phyloP scores from a whole-genome alignment of 805 yeast genomes.

The Diddensiella caesifluorescens region DNA sequence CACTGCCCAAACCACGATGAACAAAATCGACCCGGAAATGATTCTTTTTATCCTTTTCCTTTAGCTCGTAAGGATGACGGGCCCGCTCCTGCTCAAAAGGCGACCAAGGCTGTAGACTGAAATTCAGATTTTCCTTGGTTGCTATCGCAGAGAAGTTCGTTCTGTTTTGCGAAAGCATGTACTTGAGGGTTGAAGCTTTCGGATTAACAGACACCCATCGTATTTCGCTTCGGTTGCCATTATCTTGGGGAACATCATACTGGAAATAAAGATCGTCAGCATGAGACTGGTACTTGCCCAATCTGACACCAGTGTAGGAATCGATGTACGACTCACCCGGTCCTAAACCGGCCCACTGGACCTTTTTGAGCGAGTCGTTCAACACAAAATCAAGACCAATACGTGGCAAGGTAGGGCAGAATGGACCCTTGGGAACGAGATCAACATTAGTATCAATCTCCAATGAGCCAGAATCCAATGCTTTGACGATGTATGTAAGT shows the following conservation, averaged over 20 bases:
- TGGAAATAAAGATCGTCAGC: constrained; percentile 22
- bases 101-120: constrained; percentile 17
- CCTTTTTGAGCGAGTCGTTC: constrained; percentile 21
- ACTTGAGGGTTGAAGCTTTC: not conserved
- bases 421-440: constrained; percentile 15
- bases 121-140: constrained; percentile 11
- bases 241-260: constrained; percentile 37
- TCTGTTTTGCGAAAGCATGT: constrained; percentile 1
- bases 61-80: constrained; percentile 26
- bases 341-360: constrained; percentile 32
- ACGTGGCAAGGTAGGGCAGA: constrained; percentile 32
- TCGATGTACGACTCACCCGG: constrained; percentile 36
- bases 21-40: constrained; percentile 26
- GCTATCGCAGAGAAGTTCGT: not conserved
- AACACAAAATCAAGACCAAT: constrained; percentile 33
- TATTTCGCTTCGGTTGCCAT: constrained; percentile 34
- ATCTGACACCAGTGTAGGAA: constrained; percentile 27
- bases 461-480: not conserved
- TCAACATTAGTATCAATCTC: constrained; percentile 13
- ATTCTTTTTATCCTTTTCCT: constrained; percentile 10
- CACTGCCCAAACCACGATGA: constrained; percentile 28
- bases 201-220: constrained; percentile 24
- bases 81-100: constrained; percentile 22
- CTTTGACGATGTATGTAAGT: constrained; percentile 7
- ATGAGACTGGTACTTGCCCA: constrained; percentile 25